Evolutionary conservation across 352 stramenopile species (phyloP).

Genomic region (Nothophytophthora sp.): DNA sequence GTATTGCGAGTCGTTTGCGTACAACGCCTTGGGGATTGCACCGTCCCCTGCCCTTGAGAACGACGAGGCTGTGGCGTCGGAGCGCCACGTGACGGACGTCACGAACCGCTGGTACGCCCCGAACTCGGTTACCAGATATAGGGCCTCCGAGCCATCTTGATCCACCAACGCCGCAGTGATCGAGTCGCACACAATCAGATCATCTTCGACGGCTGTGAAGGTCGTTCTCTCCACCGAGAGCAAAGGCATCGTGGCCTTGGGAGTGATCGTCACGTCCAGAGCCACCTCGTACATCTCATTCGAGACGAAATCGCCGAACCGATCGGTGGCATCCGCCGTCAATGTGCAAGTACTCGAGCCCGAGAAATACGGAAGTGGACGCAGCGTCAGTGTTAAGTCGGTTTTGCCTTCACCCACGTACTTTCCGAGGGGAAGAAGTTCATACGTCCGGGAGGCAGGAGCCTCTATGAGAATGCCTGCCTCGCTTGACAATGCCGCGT

Average conservation of each 20-base stretch:
- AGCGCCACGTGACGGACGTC: slow-evolving; percentile 19
- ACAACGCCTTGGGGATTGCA: slow-evolving; percentile 9
- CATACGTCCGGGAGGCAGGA: not conserved
- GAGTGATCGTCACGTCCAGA: slow-evolving; percentile 15
- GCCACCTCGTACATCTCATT: slow-evolving; percentile 11
- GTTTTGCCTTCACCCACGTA: not conserved
- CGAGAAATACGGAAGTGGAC: slow-evolving; percentile 27
- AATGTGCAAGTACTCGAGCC: slow-evolving; percentile 28
- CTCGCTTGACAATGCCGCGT: not conserved
- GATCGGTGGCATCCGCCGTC: slow-evolving; percentile 15
- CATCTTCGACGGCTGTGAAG: slow-evolving; percentile 29
- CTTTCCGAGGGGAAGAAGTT: slow-evolving; percentile 2
- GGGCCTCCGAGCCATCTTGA: slow-evolving; percentile 33
- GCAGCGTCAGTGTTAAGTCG: slow-evolving; percentile 20
- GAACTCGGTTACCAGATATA: slow-evolving; percentile 34
- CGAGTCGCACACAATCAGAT: slow-evolving; percentile 16
- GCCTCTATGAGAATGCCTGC: not conserved
- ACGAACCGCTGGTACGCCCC: slow-evolving; percentile 10
- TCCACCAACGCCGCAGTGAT: slow-evolving; percentile 32
- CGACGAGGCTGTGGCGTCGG: slow-evolving; percentile 4
- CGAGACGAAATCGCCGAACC: slow-evolving; percentile 12
- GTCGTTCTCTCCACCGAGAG: slow-evolving; percentile 4
- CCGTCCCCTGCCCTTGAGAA: slow-evolving; percentile 11
- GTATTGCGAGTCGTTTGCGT: not conserved
- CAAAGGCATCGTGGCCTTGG: slow-evolving; percentile 26